Evolutionary conservation across 2,329 filamentous ascomycete genomes (phyloP).

Genomic region (Cladophialophora yegresii): DNA sequence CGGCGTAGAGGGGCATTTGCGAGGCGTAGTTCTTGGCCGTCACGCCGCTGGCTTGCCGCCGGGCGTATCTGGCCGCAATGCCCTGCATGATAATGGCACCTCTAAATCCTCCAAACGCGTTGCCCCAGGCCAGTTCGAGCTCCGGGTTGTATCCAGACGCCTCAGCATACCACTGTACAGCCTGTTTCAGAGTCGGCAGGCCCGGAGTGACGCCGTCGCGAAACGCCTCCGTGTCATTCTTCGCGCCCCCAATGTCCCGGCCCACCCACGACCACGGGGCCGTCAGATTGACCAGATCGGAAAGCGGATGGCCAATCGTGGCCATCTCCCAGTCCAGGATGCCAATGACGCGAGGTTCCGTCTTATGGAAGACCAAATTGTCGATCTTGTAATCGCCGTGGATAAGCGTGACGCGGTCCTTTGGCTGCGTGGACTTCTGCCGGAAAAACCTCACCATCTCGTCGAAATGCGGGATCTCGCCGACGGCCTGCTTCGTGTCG

Average conservation of each 20-base stretch:
- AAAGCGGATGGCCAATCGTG: constrained; percentile 92
- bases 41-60: constrained; percentile 84
- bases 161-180: constrained; percentile 67
- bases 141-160: constrained; percentile 71
- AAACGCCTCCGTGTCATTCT: constrained; percentile 50
- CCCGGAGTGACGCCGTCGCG: constrained; percentile 65
- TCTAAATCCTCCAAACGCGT: constrained; percentile 63
- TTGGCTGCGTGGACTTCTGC: constrained; percentile 68
- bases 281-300: constrained; percentile 79
- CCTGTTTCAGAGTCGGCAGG: constrained; percentile 61
- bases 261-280: constrained; percentile 44
- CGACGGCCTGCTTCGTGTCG: constrained; percentile 74
- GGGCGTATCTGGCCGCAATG: constrained; percentile 84
- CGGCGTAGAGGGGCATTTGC: constrained; percentile 70
- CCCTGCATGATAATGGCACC: constrained; percentile 74
- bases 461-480: constrained; percentile 78
- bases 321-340: constrained; percentile 99
- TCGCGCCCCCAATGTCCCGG: constrained; percentile 41
- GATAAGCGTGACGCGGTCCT: constrained; percentile 75
- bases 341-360: constrained; percentile 82
- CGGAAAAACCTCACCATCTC: constrained; percentile 78
- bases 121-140: constrained; percentile 63
- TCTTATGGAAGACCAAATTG: constrained; percentile 86
- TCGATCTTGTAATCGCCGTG: constrained; percentile 98
- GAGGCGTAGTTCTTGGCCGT: constrained; percentile 72